These are phyloP conservation scores for Macroventuria anomochaeta DNA, from an alignment of 2,329 filamentous ascomycete genomes.

Conservation along the genomic window DNA sequence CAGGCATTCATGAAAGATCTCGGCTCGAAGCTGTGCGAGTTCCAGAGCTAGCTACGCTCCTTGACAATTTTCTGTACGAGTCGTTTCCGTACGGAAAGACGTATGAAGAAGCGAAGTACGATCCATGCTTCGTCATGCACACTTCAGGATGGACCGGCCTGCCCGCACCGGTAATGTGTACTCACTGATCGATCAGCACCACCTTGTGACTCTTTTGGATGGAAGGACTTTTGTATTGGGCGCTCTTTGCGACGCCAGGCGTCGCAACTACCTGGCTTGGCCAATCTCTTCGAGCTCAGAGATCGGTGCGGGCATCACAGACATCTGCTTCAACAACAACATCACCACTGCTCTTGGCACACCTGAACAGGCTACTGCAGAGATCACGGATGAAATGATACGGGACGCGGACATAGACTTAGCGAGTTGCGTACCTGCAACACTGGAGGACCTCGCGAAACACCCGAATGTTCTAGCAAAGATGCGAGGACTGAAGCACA, in stretches of 20 bases:
- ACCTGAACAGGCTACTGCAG: conserved; percentile 21
- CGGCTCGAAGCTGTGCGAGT: conserved; percentile 33
- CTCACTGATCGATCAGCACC: conserved; percentile 31
- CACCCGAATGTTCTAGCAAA: conserved; percentile 26
- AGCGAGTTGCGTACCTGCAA: conserved; percentile 24
- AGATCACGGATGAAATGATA: conserved; percentile 26
- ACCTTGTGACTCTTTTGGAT: conserved; percentile 26
- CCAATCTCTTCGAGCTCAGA: conserved; percentile 31
- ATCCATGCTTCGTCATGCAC: conserved; percentile 46
- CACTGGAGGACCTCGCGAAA: conserved; percentile 30
- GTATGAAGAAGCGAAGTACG: conserved; percentile 40
- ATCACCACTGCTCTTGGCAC: conserved; percentile 30
- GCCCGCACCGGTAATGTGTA: conserved; percentile 48
- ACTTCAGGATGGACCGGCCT: conserved; percentile 48
- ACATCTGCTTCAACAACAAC: conserved; percentile 25
- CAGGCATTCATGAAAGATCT: conserved; percentile 31
- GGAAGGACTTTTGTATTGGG: conserved; percentile 29
- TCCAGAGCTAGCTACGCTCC: conserved; percentile 34
- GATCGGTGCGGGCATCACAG: conserved; percentile 22
- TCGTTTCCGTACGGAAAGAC: conserved; percentile 31
- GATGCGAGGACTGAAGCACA: conserved; percentile 23
- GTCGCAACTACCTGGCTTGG: conserved; percentile 26
- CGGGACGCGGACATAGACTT: conserved; percentile 28
- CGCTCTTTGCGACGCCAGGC: conserved; percentile 11
- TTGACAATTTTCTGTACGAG: conserved; percentile 24